Conservation (phyloP, 116 monocot genomes). For the Phalaenopsis hybrid region DNA sequence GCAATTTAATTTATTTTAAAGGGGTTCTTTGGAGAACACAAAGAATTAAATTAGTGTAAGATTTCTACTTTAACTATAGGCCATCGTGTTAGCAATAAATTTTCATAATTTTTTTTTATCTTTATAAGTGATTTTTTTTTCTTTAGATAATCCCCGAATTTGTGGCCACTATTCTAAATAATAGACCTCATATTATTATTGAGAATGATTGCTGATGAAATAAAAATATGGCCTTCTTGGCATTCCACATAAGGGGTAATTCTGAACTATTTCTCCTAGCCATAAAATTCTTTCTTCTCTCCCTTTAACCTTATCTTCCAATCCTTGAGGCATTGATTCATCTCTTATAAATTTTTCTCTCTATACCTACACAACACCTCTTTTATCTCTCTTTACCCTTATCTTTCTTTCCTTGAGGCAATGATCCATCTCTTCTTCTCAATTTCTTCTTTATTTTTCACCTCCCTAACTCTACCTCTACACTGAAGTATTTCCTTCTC, state of each 20-base stretch:
- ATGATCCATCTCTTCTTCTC: no score
- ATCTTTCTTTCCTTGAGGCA: no score
- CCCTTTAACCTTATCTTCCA: not conserved
- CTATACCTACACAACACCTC: no score
- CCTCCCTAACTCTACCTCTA: not conserved
- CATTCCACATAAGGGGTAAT: not conserved
- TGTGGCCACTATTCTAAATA: not conserved
- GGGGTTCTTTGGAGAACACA: not conserved
- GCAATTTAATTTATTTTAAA: not conserved
- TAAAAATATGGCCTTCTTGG: not conserved
- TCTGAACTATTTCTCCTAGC: not conserved
- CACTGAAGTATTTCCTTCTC: not conserved
- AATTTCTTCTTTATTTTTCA: not conserved
- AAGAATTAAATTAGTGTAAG: not conserved
- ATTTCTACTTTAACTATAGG: not conserved
- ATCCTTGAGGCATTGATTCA: no score
- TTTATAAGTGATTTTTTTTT: not conserved
- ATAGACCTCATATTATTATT: not conserved
- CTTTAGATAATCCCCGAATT: not conserved
- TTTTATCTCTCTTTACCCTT: no score
- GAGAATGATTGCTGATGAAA: not conserved
- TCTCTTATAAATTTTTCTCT: not conserved
- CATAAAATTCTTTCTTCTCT: not conserved
- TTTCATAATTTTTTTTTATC: no score
- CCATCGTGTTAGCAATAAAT: not conserved